phyloP scores from a whole-genome alignment of 2,329 filamentous ascomycete genomes.

The Aspergillus caelatus region DNA sequence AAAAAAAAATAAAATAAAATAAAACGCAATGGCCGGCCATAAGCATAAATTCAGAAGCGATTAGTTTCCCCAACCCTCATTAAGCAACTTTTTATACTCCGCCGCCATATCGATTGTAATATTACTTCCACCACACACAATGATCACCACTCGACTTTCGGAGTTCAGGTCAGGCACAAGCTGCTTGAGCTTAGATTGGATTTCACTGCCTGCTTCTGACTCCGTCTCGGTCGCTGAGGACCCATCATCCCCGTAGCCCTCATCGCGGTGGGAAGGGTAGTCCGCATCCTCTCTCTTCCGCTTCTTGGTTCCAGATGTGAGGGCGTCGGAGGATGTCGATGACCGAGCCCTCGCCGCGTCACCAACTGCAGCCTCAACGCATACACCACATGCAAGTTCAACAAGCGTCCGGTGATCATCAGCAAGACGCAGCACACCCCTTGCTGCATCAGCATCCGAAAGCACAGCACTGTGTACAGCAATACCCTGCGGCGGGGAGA shows the following conservation, averaged over 20 bases:
- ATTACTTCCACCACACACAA: slow-evolving; percentile 80
- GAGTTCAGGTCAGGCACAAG: slow-evolving; percentile 65
- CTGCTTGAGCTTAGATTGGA: slow-evolving; percentile 56
- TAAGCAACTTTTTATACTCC: slow-evolving; percentile 56
- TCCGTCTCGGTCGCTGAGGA: slow-evolving; percentile 30
- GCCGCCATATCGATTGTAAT: slow-evolving; percentile 65
- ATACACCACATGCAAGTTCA: slow-evolving; percentile 83
- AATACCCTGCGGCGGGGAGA: slow-evolving; percentile 47
- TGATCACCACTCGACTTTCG: slow-evolving; percentile 74
- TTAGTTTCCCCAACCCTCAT: slow-evolving; percentile 40
- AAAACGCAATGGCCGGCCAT: slow-evolving; percentile 8
- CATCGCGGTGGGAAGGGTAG: slow-evolving; percentile 27
- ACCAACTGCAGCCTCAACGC: slow-evolving; percentile 58
- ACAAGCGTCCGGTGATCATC: slow-evolving; percentile 82
- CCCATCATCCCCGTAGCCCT: slow-evolving; percentile 41
- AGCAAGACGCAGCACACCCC: slow-evolving; percentile 74
- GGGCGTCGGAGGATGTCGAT: slow-evolving; percentile 11
- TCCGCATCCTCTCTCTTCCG: slow-evolving; percentile 27
- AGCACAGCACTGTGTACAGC: slow-evolving; percentile 66
- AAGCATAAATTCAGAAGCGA: slow-evolving; percentile 4
- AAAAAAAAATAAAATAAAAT: not conserved
- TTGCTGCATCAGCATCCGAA: slow-evolving; percentile 75
- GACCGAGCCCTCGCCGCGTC: slow-evolving; percentile 25
- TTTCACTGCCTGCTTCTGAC: slow-evolving; percentile 19
- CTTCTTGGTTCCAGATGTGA: slow-evolving; percentile 27